Base-by-base conservation (phyloP, 352 stramenopile genomes). In the Phytophthora pini region DNA sequence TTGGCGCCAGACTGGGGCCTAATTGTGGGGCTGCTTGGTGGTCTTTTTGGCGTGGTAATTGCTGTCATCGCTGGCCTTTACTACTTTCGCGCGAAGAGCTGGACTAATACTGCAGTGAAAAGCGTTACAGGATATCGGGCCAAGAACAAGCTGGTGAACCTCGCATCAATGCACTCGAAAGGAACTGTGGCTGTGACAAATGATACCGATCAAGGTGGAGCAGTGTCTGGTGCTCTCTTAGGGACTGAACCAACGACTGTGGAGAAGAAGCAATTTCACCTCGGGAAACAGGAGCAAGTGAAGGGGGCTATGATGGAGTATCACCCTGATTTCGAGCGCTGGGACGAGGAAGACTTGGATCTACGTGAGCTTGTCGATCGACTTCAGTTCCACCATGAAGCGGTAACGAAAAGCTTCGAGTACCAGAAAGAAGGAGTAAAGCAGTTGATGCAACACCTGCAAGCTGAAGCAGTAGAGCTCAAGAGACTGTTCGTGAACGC, bases 1-100 rank as follows among this genome's bases (percentile, higher is more conserved):
- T 72, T 97, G 26, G 84, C 86, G n/a, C 89, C 91, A 4, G 86
- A 98, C 65, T 98, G 92, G 92, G 70, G 63, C 0, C 74, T 98
- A 3, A 91, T 98, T 31, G 59, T 83, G 0, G 87, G 86, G 0
- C 49, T 97, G 1, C 63, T 98, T 0, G 76, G 78, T 4, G 91
- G 88, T 0, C 65, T 98, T 3, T 79, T 97, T 13, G 84, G 76
- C 0, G 80, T 96, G 47, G 76, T 97, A 0, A 63, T 81, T 2
- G 69, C 82, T 7, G 70, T 97, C 8, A 96, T 96, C 49, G 76
- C 63, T 13, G 84, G 83, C 4, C 54, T 96, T 12, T 94, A 94
- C 64, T 92, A 90, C 72, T 94, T 96, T 61, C 88, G 87, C 3
- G 84, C 76, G 10, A 96, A 91, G 61, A 90, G 81, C 65, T 96